A percentile compares a stretch with the other conserved stretches of the same genome.
phyloP scores from a whole-genome alignment of 164 flowering plant genomes.

The Malania oleifera region DNA sequence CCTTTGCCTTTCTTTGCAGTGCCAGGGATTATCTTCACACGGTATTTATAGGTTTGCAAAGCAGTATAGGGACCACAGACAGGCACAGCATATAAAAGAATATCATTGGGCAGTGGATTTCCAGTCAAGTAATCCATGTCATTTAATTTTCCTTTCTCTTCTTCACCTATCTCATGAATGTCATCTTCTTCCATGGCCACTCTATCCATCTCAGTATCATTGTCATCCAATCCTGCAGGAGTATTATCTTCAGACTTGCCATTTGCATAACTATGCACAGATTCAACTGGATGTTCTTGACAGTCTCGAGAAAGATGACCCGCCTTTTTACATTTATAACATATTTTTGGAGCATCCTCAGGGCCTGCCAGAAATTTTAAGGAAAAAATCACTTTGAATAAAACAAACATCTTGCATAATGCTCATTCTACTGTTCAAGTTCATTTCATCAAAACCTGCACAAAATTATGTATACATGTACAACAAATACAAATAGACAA shows the following conservation, averaged over 20 bases:
- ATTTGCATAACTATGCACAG: constrained; percentile 18
- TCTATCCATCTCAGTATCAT: constrained; percentile 40
- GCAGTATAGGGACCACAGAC: constrained; percentile 93
- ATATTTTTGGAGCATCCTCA: constrained; percentile 64
- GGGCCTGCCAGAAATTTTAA: constrained; percentile 22
- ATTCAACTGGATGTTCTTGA: constrained; percentile 50
- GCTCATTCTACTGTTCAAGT: no score
- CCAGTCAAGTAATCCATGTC: constrained; percentile 94
- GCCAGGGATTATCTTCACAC: constrained; percentile 87
- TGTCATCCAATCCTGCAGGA: constrained; percentile 14
- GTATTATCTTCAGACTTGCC: constrained; percentile 19
- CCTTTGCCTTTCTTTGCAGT: constrained; percentile 94
- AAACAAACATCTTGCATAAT: not conserved
- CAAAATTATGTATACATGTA: no score
- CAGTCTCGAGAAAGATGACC: constrained; percentile 92
- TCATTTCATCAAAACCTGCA: no score
- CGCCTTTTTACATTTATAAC: constrained; percentile 82
- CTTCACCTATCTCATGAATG: constrained; percentile 86
- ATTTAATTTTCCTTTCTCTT: constrained; percentile 74
- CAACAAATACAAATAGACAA: no score
- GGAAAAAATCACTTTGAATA: not conserved
- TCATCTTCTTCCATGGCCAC: constrained; percentile 86
- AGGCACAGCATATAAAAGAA: constrained; percentile 92
- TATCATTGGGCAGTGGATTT: constrained; percentile 71
- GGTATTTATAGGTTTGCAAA: constrained; percentile 79